These are phyloP conservation scores for Russula earlei DNA, from an alignment of 768 basidiomycete genomes.

Conservation along the genomic window DNA sequence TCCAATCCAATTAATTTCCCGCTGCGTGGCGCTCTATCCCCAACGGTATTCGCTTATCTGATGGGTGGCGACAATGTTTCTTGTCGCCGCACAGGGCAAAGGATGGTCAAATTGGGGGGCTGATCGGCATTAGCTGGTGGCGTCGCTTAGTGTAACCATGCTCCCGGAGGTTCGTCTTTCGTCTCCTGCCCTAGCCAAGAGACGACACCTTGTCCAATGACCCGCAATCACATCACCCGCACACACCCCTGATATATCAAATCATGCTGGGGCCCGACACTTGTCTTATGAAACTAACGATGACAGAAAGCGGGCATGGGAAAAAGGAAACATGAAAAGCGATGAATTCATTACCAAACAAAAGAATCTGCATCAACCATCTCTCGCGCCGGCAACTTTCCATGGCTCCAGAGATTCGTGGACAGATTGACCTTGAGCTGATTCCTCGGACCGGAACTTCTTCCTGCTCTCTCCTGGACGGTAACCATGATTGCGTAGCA, in stretches of 20 bases:
- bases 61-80: slow-evolving; percentile 12
- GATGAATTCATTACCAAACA: not conserved
- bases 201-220: slow-evolving; percentile 11
- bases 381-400: slow-evolving; percentile 6
- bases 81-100: slow-evolving; percentile 3
- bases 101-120: slow-evolving; percentile 13
- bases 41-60: slow-evolving; percentile 6
- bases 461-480: slow-evolving; percentile 37
- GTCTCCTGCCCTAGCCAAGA: not conserved
- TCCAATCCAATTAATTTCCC: slow-evolving; percentile 6
- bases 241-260: slow-evolving; percentile 2
- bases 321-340: slow-evolving; percentile 11
- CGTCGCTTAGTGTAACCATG: slow-evolving; percentile 7
- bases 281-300: slow-evolving; percentile 1
- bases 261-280: not conserved
- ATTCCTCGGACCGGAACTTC: slow-evolving; percentile 14
- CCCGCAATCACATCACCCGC: slow-evolving; percentile 8
- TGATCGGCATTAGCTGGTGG: slow-evolving; percentile 4
- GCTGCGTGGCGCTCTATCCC: slow-evolving; percentile 14
- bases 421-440: slow-evolving; percentile 20
- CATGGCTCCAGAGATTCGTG: slow-evolving; percentile 22
- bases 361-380: not conserved
- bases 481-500: slow-evolving; percentile 43
- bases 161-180: slow-evolving; percentile 1
- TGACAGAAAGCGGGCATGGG: slow-evolving; percentile 2